Conservation (phyloP, 2,329 filamentous ascomycete species). For the Aspergillus tanneri region DNA sequence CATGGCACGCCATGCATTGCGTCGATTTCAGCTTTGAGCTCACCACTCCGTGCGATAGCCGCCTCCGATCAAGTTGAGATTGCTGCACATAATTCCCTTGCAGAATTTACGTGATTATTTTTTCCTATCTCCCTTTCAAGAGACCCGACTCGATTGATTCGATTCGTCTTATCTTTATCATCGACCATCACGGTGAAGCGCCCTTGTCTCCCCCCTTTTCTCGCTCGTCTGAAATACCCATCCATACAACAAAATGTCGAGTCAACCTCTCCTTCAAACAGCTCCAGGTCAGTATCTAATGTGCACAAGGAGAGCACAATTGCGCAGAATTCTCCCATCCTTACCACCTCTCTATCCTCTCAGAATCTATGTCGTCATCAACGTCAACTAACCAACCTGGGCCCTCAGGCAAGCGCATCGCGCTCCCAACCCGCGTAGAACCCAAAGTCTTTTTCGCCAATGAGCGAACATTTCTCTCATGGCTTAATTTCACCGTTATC, state of each 20-base stretch:
- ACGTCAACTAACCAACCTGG: constrained; percentile 12
- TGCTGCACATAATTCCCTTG: no score
- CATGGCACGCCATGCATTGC: no score
- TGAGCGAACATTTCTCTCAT: constrained; percentile 97
- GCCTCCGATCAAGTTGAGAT: no score
- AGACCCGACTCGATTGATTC: no score
- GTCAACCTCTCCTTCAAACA: constrained; percentile 91
- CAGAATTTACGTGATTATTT: no score
- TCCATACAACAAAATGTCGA: constrained; percentile 68
- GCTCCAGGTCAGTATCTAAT: constrained; percentile 67
- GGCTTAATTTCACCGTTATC: constrained; percentile 99
- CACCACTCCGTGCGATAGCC: no score
- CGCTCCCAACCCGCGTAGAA: constrained; percentile 94
- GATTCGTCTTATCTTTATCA: neutral
- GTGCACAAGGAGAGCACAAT: neutral
- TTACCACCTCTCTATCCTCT: neutral
- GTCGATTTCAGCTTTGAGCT: no score
- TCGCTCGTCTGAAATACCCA: constrained; percentile 1
- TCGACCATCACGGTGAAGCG: neutral
- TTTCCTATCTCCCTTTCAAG: no score
- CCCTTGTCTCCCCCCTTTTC: constrained; percentile 1
- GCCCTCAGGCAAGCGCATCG: constrained; percentile 85
- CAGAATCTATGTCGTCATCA: neutral
- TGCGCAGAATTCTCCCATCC: neutral
- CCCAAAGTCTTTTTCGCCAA: constrained; percentile 99